Evolutionary conservation across 495 filamentous ascomycete genomes (phyloP).

Genomic region (Penicillium paxilli): DNA sequence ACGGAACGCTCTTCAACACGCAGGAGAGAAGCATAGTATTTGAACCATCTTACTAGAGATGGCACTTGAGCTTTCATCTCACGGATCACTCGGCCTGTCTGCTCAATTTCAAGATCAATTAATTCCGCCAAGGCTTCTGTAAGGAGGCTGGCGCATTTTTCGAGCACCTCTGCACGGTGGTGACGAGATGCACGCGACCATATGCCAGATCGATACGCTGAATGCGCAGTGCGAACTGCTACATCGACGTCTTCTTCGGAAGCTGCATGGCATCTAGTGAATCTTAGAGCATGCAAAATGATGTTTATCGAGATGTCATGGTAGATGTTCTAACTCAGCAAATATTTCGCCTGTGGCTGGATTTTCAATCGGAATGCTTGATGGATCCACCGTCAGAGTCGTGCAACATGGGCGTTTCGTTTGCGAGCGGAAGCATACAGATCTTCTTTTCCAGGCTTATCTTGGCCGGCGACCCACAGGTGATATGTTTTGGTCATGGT

Average conservation of each 20-base stretch:
- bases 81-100: constrained; percentile 62
- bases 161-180: constrained; percentile 55
- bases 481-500: not conserved
- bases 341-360: constrained; percentile 23
- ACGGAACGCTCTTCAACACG: constrained; percentile 61
- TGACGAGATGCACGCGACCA: constrained; percentile 59
- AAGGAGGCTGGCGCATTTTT: constrained; percentile 54
- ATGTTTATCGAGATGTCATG: not conserved
- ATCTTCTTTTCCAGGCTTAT: not conserved
- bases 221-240: constrained; percentile 47
- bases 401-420: not conserved
- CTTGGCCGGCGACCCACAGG: not conserved
- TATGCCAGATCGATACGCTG: constrained; percentile 51
- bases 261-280: constrained; percentile 40
- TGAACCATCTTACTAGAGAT: constrained; percentile 62
- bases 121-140: constrained; percentile 47
- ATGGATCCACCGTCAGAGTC: not conserved
- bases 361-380: constrained; percentile 23
- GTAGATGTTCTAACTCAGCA: constrained; percentile 11
- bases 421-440: not conserved
- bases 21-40: constrained; percentile 61
- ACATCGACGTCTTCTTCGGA: constrained; percentile 45
- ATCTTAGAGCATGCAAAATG: not conserved
- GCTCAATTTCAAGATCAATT: constrained; percentile 56
- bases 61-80: constrained; percentile 67